A percentile compares a stretch with the other conserved stretches of the same genome.
phyloP scores from a whole-genome alignment of 2,329 filamentous ascomycete genomes.

The Parastagonospora avenae region DNA sequence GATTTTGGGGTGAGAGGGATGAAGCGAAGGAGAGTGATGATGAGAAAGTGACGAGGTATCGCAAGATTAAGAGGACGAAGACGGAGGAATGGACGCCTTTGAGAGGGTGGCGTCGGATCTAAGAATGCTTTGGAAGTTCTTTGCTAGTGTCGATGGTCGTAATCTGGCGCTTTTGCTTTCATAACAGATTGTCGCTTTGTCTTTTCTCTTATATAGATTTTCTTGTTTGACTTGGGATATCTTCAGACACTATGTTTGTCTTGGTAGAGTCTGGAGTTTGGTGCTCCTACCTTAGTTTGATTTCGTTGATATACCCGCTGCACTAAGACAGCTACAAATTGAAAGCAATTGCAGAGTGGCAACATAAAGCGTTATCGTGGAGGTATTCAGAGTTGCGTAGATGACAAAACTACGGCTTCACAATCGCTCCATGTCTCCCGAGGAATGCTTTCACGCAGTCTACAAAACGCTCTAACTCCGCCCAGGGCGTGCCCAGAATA shows the following conservation, averaged over 20 bases:
- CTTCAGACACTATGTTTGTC: no score
- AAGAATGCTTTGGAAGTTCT: background rate
- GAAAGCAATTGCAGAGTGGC: background rate
- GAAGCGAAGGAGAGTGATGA: constrained; percentile 19
- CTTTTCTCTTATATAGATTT: no score
- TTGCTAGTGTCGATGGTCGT: background rate
- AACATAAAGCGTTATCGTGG: background rate
- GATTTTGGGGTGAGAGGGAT: constrained; percentile 16
- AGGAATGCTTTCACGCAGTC: constrained; percentile 7
- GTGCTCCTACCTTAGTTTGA: no score
- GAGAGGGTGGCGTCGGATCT: constrained; percentile 24
- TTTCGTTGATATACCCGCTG: no score
- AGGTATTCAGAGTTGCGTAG: background rate
- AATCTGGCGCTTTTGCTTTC: no score
- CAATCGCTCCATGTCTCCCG: constrained; percentile 18
- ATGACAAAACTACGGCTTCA: background rate
- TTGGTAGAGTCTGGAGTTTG: no score
- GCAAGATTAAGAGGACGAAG: constrained; percentile 34
- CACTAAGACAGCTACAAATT: background rate
- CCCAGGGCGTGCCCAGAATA: constrained; percentile 40
- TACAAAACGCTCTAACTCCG: constrained; percentile 42
- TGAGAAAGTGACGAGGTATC: constrained; percentile 28
- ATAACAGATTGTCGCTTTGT: no score
- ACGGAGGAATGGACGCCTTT: constrained; percentile 40
- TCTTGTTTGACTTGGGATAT: no score